Base-by-base conservation (phyloP, 1,284 basidiomycete species). In the Retiboletus flavoniger region DNA sequence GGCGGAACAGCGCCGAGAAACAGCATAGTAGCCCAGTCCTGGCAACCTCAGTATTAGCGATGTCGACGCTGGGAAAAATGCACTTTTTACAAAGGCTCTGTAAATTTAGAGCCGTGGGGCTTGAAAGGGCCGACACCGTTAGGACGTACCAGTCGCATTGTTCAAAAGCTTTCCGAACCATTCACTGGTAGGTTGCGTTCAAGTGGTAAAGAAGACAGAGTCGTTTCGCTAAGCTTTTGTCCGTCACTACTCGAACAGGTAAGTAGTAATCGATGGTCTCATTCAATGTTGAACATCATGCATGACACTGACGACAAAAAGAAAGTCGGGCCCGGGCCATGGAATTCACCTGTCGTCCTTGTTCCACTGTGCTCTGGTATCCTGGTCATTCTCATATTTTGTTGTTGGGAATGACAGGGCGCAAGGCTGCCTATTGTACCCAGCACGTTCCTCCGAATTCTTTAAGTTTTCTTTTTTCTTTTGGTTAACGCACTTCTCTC, bases 321-420 rank as follows among this genome's bases (percentile, higher is more conserved):
- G 21, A 24, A 24, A 24, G 24, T 24, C 4, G 4, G 24, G 6
- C 24, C 24, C n/a, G n/a, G n/a, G n/a, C 36, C 31, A 3, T 52
- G 43, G 50, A 35, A 40, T 32, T 47, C 44, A 5, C 34, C 44
- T 5, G 19, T 41, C 1, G 44, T 52, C 24, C 36, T 47, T 19
- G 36, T 8, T 26, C 21, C 21, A 7, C 14, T 52, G 44, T 52
- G 44, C 13, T 46, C 50, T 3, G 38, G 50, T 14, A 8, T 39
- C 31, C 29, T 41, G 7, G 31, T 47, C 31, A 1, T 34, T 13
- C 6, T 47, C n/a, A 28, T 52, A 19, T 47, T 52, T 36, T n/a
- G 13, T 36, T 36, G 35, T n/a, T 36, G 35, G 35, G 35, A 52
- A 32, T 51, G 50, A 43, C 45, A 51, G 29, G 50, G 50, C 16